Conservation (phyloP, 2,329 filamentous ascomycete species). For the Pyrenophora tritici-repentis region DNA sequence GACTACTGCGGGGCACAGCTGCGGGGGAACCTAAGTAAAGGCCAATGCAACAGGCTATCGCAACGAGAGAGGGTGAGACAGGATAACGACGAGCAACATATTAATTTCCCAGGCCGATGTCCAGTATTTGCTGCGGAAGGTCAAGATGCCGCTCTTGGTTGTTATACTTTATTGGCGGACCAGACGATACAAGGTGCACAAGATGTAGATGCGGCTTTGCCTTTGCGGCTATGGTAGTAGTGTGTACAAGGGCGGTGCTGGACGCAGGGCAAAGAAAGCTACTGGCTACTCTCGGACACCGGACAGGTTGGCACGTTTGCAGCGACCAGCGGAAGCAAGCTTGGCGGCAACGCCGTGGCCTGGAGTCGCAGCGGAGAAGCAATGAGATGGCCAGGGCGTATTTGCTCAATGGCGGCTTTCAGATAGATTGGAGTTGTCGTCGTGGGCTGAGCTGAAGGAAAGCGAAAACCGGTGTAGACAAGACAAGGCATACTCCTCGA, state of each 20-base stretch:
- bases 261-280: constrained; percentile 23
- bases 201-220: constrained; percentile 10
- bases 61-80: no score
- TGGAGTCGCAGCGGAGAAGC: constrained; percentile 27
- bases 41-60: no score
- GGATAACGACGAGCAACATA: no score
- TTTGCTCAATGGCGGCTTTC: constrained; percentile 20
- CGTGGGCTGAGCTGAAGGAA: not conserved
- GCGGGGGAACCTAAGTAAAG: no score
- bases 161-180: constrained; percentile 23
- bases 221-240: constrained; percentile 3
- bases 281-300: constrained; percentile 12
- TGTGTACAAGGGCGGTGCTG: constrained; percentile 21
- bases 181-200: constrained; percentile 22
- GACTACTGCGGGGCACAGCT: no score
- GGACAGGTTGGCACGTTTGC: constrained; percentile 26
- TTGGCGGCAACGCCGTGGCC: constrained; percentile 24
- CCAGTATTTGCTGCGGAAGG: no score
- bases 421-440: constrained; percentile 17
- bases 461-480: no score
- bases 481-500: no score
- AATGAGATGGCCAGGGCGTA: constrained; percentile 24
- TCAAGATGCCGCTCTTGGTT: no score
- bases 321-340: constrained; percentile 29
- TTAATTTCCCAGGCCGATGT: no score